Percentiles rank a stretch among this genome's conserved stretches.
Conservation (phyloP, 495 filamentous ascomycete genomes). For the Penicillium salamii region DNA sequence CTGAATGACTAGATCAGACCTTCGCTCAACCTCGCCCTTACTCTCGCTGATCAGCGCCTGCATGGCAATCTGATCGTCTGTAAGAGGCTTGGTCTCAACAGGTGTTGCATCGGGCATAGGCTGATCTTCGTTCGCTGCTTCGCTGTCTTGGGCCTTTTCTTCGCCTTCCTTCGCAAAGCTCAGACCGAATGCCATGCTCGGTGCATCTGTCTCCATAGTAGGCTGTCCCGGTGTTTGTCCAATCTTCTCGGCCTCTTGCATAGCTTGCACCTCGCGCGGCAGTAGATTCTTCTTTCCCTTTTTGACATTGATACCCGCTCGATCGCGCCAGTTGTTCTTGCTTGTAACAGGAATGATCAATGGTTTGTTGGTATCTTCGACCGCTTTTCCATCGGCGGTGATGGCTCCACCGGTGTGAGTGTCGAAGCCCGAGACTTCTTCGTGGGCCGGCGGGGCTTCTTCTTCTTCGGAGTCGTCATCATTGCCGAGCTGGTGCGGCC, state of each 20-base stretch:
- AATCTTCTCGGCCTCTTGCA: conserved; percentile 35
- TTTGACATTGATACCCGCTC: conserved; percentile 44
- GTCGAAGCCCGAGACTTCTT: conserved; percentile 61
- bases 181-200: conserved; percentile 45
- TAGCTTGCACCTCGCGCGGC: conserved; percentile 49
- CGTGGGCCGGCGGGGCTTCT: conserved; percentile 31
- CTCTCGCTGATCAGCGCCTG: conserved; percentile 67
- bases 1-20: conserved; percentile 61
- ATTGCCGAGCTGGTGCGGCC: conserved; percentile 34
- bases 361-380: conserved; percentile 38
- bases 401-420: conserved; percentile 54
- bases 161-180: conserved; percentile 35
- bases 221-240: conserved; percentile 27
- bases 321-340: conserved; percentile 72
- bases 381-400: conserved; percentile 30
- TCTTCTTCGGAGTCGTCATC: conserved; percentile 51
- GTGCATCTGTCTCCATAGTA: conserved; percentile 33
- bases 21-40: conserved; percentile 45
- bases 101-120: conserved; percentile 30
- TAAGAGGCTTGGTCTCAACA: conserved; percentile 34
- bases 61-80: conserved; percentile 76
- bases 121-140: conserved; percentile 19
- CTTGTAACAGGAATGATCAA: conserved; percentile 64
- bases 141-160: conserved; percentile 18
- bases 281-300: conserved; percentile 53